Evolutionary conservation across 2,329 filamentous ascomycete genomes (phyloP), one percentile per base, ranked within the genome.

Genomic region (Hirsutella rhossiliensis): DNA sequence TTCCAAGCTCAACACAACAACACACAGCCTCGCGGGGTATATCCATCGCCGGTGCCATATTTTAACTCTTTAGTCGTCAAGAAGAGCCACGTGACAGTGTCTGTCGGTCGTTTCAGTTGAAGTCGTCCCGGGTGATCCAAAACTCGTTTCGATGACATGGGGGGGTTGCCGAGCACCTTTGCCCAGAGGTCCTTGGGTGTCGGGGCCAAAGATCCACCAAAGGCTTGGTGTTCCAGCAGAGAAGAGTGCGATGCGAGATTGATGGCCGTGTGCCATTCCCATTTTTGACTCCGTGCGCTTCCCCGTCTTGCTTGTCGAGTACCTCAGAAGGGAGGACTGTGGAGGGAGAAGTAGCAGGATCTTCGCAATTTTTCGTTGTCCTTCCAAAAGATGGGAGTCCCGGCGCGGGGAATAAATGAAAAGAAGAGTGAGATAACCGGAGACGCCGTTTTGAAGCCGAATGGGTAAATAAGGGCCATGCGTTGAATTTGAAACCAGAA

Each of bases 11-110:
- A 56, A 58, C 58, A 60, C 49, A 50, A 54, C 53, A 51, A 62
- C 60, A 57, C 59, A 58, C 54, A 60, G 59, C 57, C 56, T 62
- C 60, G 54, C 56, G 58, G 60, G 62, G 62, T 64, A 64, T 64
- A 64, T 64, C 62, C 62, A 61, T 64, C 62, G 60, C 61, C 60
- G 58, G 58, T 62, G 62, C 58, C 60, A 53, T 59, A 56, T 60
- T 52, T 59, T 50, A 57, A 55, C 52, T 60, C 55, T 54, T 59
- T 56, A 45, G 46, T 55, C 52, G 56, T 58, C 50, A 56, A 55
- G 50, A 58, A 60, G 61, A 61, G 56, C 58, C 56, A 61, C 50
- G 55, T 60, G 54, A 60, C 57, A 58, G 49, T 48, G 45, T 50
- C 54, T 54, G 52, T 61, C 56, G 45, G 57, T 58, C 55, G 56